Evolutionary conservation across 1,284 basidiomycete species (phyloP), one percentile per base, ranked within the genome.

Genomic region (Malassezia furfur): DNA sequence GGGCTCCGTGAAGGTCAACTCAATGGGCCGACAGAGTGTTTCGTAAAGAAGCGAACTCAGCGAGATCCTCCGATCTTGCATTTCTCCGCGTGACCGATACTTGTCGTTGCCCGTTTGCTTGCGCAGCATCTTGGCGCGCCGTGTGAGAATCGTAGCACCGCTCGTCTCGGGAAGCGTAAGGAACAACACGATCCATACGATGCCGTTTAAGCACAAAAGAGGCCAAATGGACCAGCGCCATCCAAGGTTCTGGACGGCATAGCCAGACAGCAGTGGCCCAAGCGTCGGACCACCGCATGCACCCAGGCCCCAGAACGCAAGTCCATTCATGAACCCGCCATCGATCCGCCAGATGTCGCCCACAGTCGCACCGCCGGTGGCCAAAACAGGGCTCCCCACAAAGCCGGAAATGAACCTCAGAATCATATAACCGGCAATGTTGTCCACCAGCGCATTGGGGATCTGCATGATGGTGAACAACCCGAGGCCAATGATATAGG

Each of bases 351-450:
- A 66, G 38, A 67, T 56, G 46, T 72, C 72, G 3, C 51, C 59
- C 21, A 74, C 60, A 1, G 54, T 59, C 1, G 70, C 72, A 5
- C 72, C 72, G 5, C 67, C 72, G 1, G 70, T 73, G 2, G 75
- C 72, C 2, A 77, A 44, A 14, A 72, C 69, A 2, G 76, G 75
- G 15, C 63, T 65, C 7, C 75, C 75, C 10, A 76, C 50, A 54
- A 76, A 77, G 3, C 75, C 76, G 39, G 69, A 67, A 17, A 77
- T 39, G 63, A 77, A 77, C n/a, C 77, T 66, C 6, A 62, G 22
- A 17, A 51, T 35, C 48, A 67, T 48, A 31, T 61, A 54, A 1
- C 57, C 45, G 3, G 54, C 50, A 19, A 43, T 43, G 21, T 54
- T 54, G 19, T 50, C 22, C 10, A 54, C 46, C 4, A 59, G 31